A percentile compares a stretch with the other conserved stretches of the same genome.
phyloP scores from a whole-genome alignment of 208 protist genomes.

The Leishmania major region DNA sequence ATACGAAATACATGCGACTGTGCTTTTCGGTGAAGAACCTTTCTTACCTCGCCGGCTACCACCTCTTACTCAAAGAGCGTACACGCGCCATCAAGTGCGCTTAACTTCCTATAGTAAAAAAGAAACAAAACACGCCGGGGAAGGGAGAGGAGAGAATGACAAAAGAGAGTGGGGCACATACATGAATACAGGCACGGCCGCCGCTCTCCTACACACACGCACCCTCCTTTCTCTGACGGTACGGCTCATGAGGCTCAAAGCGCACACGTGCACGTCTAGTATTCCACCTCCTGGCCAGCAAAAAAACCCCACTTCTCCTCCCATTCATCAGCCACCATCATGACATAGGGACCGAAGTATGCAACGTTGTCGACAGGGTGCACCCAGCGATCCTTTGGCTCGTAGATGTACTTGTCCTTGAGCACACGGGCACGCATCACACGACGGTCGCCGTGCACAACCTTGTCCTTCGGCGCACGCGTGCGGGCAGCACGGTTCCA shows the following conservation, averaged over 20 bases:
- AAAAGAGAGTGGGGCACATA: not conserved
- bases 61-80: not conserved
- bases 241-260: not conserved
- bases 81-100: not conserved
- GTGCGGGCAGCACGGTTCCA: constrained; percentile 89
- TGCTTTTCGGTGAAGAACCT: not conserved
- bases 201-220: not conserved
- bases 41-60: not conserved
- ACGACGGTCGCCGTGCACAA: constrained; percentile 86
- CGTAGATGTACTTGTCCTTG: constrained; percentile 93
- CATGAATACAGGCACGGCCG: not conserved
- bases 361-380: constrained; percentile 91
- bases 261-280: constrained; percentile 42
- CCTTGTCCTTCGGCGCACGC: constrained; percentile 86
- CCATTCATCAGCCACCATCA: constrained; percentile 93
- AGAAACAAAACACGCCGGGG: constrained; percentile 4
- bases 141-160: not conserved
- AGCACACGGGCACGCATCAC: constrained; percentile 87
- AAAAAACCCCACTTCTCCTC: constrained; percentile 95
- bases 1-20: not conserved
- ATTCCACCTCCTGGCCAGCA: constrained; percentile 89
- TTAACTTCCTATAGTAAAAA: constrained; percentile 14
- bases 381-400: constrained; percentile 90
- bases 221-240: not conserved
- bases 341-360: constrained; percentile 91